Evolutionary conservation across 2,329 filamentous ascomycete species (phyloP).

Genomic region (Knufia fluminis): DNA sequence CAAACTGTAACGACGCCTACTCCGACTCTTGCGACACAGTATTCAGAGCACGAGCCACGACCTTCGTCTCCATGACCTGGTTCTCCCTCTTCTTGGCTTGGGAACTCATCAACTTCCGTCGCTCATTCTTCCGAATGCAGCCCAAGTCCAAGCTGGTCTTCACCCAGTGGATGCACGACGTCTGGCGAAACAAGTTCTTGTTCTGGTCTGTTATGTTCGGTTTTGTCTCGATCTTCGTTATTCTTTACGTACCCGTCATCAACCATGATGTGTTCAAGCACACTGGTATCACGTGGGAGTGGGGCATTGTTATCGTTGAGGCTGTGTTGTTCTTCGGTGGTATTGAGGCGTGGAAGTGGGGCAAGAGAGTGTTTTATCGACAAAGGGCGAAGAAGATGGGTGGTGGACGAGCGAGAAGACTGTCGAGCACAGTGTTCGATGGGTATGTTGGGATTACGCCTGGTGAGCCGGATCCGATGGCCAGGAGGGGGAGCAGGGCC

Average conservation of each 20-base stretch:
- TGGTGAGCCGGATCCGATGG: not conserved
- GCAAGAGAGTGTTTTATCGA: slow-evolving; percentile 51
- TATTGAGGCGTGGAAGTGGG: slow-evolving; percentile 59
- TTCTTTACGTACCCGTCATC: slow-evolving; percentile 57
- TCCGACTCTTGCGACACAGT: slow-evolving; percentile 49
- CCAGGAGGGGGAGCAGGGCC: not conserved
- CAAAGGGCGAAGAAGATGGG: slow-evolving; percentile 17
- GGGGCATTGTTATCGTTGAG: slow-evolving; percentile 57
- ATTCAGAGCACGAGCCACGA: slow-evolving; percentile 64
- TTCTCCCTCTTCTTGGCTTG: slow-evolving; percentile 66
- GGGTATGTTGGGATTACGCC: slow-evolving; percentile 10
- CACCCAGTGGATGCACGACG: slow-evolving; percentile 51
- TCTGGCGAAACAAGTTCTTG: slow-evolving; percentile 62
- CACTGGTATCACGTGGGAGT: slow-evolving; percentile 57
- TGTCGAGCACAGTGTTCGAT: slow-evolving; percentile 10
- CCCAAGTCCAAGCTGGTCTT: slow-evolving; percentile 48
- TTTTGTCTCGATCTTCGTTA: slow-evolving; percentile 39
- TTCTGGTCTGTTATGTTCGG: slow-evolving; percentile 55
- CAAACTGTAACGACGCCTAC: slow-evolving; percentile 52
- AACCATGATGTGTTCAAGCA: slow-evolving; percentile 60
- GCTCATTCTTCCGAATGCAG: slow-evolving; percentile 54
- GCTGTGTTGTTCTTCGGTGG: slow-evolving; percentile 54
- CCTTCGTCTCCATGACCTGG: slow-evolving; percentile 66
- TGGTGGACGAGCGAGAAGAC: slow-evolving; percentile 11
- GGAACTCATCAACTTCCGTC: slow-evolving; percentile 65